Conservation (phyloP, 495 filamentous ascomycete species). For the Neurospora tetraspora region DNA sequence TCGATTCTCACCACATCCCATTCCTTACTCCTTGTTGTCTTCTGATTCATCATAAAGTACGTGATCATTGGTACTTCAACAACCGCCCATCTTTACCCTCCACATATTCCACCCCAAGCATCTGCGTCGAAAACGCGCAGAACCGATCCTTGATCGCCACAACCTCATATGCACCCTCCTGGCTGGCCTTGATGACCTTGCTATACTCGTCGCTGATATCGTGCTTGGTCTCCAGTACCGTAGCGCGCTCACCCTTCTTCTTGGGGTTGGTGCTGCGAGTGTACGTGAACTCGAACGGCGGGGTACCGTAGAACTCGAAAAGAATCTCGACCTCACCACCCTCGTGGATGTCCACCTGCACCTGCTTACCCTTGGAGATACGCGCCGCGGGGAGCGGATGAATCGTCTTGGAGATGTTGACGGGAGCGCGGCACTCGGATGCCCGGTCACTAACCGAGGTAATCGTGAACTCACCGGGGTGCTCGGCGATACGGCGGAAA, state of each 20-base stretch:
- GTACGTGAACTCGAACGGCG: conserved; percentile 96
- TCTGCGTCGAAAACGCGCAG: conserved; percentile 71
- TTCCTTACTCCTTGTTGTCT: not conserved
- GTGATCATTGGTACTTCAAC: not conserved
- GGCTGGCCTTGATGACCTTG: conserved; percentile 69
- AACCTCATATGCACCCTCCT: conserved; percentile 96
- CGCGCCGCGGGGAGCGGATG: conserved; percentile 85
- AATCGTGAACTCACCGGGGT: conserved; percentile 79
- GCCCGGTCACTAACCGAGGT: conserved; percentile 74
- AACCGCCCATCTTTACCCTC: conserved; percentile 34
- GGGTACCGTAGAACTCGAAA: conserved; percentile 89
- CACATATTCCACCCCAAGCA: conserved; percentile 11
- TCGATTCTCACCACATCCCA: not conserved
- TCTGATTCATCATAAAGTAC: not conserved
- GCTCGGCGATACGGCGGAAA: conserved; percentile 86
- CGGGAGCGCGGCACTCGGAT: conserved; percentile 70
- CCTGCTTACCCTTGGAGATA: conserved; percentile 69
- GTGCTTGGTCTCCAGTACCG: conserved; percentile 80
- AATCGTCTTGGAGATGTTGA: conserved; percentile 67
- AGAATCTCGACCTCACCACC: conserved; percentile 84
- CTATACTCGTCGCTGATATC: conserved; percentile 71
- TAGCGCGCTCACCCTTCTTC: conserved; percentile 65
- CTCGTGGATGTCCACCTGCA: conserved; percentile 88
- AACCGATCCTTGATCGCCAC: conserved; percentile 86
- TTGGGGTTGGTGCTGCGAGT: conserved; percentile 76